These are phyloP conservation scores for Cylindrotheca closterium DNA, from an alignment of 108 stramenopile genomes.

Conservation along the genomic window DNA sequence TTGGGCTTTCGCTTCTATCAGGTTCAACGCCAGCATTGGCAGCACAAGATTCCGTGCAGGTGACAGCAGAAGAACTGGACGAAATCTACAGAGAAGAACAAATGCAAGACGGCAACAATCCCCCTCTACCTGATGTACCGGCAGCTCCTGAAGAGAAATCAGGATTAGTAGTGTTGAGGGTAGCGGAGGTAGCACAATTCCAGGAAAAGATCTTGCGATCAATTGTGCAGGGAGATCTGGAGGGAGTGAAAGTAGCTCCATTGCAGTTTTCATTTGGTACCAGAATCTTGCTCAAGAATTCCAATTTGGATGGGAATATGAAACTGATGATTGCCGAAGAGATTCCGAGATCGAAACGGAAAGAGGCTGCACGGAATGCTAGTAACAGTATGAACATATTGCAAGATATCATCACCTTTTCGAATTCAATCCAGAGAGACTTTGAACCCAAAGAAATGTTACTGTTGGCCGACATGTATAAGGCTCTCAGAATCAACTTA, in stretches of 20 bases:
- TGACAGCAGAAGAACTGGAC: conserved; percentile 9
- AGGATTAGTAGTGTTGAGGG: conserved; percentile 59
- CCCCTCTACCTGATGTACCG: conserved; percentile 5
- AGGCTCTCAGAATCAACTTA: conserved; percentile 42
- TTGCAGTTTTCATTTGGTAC: conserved; percentile 72
- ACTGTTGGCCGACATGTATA: conserved; percentile 56
- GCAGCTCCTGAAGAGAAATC: conserved; percentile 33
- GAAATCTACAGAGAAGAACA: conserved; percentile 21
- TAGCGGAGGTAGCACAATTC: conserved; percentile 68
- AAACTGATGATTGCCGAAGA: conserved; percentile 61
- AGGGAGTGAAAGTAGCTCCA: conserved; percentile 40
- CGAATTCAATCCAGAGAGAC: conserved; percentile 36
- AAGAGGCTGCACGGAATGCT: conserved; percentile 44
- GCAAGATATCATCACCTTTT: conserved; percentile 42
- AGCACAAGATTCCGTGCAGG: neutral
- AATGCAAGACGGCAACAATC: conserved; percentile 17
- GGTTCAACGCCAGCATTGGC: too few relatives aligned
- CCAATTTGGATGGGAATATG: conserved; percentile 63
- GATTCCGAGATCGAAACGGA: conserved; percentile 39
- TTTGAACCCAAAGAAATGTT: conserved; percentile 44
- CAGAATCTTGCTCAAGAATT: conserved; percentile 54
- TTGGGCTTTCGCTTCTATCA: too few relatives aligned
- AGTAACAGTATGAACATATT: conserved; percentile 53
- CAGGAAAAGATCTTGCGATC: conserved; percentile 71
- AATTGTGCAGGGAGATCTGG: conserved; percentile 45